Conservation (phyloP, 805 yeast genomes). For the Teunomyces lycoperdinae region DNA sequence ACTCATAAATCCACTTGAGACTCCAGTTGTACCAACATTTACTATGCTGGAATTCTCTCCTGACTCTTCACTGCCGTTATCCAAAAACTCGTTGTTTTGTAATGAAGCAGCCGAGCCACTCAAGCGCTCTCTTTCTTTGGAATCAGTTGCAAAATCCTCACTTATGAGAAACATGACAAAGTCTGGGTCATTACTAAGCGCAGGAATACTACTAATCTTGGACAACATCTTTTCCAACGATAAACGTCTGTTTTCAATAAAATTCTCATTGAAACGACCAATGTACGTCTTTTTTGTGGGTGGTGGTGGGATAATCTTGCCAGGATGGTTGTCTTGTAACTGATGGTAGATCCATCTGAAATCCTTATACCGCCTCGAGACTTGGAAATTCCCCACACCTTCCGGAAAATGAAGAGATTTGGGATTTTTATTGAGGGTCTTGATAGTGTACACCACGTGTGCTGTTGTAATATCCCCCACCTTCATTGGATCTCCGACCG, state of each 20-base stretch:
- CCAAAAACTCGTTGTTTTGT: constrained; percentile 31
- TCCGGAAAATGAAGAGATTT: constrained; percentile 11
- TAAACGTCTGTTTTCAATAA: constrained; percentile 79
- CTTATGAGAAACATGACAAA: constrained; percentile 75
- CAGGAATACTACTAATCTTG: constrained; percentile 58
- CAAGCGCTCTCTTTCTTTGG: constrained; percentile 65
- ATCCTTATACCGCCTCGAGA: constrained; percentile 84
- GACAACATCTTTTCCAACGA: constrained; percentile 84
- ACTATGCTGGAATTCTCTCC: not conserved
- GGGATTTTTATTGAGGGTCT: constrained; percentile 51
- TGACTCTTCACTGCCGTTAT: constrained; percentile 25
- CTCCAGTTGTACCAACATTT: constrained; percentile 11
- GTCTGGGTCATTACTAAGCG: constrained; percentile 68
- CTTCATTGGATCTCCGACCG: constrained; percentile 87
- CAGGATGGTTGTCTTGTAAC: constrained; percentile 82
- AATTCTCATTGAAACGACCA: constrained; percentile 87
- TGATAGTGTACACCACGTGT: constrained; percentile 83
- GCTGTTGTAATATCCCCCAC: constrained; percentile 89
- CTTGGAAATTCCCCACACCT: constrained; percentile 26
- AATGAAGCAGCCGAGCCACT: constrained; percentile 52
- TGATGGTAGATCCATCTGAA: constrained; percentile 94
- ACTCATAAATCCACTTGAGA: constrained; percentile 59
- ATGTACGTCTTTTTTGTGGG: constrained; percentile 94
- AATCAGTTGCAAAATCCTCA: constrained; percentile 62
- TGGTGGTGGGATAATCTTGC: constrained; percentile 82